Evolutionary conservation across 164 flowering plant genomes (phyloP).

Genomic region (Litsea cubeba): DNA sequence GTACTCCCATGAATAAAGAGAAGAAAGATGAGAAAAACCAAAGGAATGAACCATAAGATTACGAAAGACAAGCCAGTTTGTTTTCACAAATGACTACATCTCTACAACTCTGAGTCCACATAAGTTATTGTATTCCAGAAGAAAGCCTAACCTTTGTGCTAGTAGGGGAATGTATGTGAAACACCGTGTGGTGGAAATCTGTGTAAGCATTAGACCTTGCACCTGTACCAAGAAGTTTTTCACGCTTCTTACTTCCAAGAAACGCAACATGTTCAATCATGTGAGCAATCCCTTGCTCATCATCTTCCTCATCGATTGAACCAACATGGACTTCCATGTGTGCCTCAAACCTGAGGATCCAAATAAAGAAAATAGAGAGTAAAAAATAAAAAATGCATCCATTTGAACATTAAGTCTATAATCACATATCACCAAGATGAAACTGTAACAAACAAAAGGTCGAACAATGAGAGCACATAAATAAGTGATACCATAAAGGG

Average conservation of each 20-base stretch:
- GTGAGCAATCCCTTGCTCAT: constrained; percentile 99
- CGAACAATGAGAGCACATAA: neutral
- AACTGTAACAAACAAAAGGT: neutral
- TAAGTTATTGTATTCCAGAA: neutral
- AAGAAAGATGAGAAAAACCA: too few relatives aligned
- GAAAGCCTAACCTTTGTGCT: constrained; percentile 59
- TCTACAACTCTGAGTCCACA: neutral
- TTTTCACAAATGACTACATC: too few relatives aligned
- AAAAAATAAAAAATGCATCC: neutral
- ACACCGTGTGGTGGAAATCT: constrained; percentile 98
- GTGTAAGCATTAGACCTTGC: constrained; percentile 99
- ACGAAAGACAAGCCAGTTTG: too few relatives aligned
- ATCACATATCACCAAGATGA: neutral
- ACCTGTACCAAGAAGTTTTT: constrained; percentile 95
- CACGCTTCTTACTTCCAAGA: constrained; percentile 99
- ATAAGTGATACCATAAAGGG: neutral
- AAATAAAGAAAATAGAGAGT: neutral
- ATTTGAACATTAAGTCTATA: neutral
- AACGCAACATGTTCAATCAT: constrained; percentile 99
- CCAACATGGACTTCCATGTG: constrained; percentile 99
- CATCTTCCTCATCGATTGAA: constrained; percentile 98
- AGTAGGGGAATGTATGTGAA: constrained; percentile 94
- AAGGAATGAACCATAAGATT: too few relatives aligned
- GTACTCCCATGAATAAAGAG: too few relatives aligned
- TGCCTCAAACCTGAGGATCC: constrained; percentile 78